Evolutionary conservation across 1,139 yeast species (phyloP).

Genomic region (Kodamaea sp.): DNA sequence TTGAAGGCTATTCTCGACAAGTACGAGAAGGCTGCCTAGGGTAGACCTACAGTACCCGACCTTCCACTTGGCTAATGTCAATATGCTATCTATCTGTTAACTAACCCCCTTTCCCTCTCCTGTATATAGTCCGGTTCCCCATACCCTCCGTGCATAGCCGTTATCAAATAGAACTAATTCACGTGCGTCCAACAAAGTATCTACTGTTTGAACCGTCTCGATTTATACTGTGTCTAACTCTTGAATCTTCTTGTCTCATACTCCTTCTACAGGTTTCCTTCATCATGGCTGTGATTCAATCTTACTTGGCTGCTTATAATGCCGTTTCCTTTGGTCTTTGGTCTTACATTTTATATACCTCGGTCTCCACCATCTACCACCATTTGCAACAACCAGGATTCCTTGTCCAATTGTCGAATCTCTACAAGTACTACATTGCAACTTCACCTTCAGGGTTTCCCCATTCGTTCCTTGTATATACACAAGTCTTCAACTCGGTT

Average conservation of each 20-base stretch:
- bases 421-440: slow-evolving; percentile 4
- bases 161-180: no score
- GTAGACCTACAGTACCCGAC: neutral
- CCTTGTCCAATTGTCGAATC: neutral
- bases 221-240: no score
- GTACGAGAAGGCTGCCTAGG: no score
- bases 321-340: slow-evolving; percentile 67
- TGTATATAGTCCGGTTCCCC: slow-evolving; percentile 6
- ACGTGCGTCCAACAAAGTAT: no score
- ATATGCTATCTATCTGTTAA: no score
- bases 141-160: no score
- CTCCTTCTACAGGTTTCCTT: no score
- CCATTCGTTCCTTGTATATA: slow-evolving; percentile 29
- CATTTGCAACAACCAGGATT: neutral
- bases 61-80: no score
- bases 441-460: slow-evolving; percentile 17
- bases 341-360: slow-evolving; percentile 47
- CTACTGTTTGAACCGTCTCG: no score
- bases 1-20: slow-evolving; percentile 33
- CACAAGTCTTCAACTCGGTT: slow-evolving; percentile 32
- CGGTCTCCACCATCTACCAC: slow-evolving; percentile 16
- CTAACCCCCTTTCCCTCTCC: no score
- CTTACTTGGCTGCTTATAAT: slow-evolving; percentile 52
- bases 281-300: no score
- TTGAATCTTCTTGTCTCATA: no score